Evolutionary conservation across 108 stramenopile genomes (phyloP).

Genomic region (Cyclostephanos tholiformis): DNA sequence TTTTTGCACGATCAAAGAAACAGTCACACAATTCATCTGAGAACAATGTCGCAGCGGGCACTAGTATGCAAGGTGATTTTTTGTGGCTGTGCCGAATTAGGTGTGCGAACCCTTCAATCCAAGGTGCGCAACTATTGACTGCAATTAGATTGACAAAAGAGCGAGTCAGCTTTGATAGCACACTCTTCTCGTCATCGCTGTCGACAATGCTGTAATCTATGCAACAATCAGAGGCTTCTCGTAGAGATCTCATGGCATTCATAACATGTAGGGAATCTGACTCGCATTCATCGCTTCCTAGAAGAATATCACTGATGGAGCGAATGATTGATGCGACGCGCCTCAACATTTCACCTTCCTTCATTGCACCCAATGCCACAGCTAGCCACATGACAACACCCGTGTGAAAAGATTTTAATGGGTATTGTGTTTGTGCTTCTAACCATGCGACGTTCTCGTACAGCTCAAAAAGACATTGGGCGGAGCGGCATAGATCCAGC

Average conservation of each 20-base stretch:
- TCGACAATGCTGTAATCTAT: conserved; percentile 30
- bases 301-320: conserved; percentile 23
- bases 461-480: conserved; percentile 33
- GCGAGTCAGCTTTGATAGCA: conserved; percentile 28
- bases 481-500: conserved; percentile 31
- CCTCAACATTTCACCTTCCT: conserved; percentile 26
- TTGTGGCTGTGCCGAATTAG: conserved; percentile 14
- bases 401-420: conserved; percentile 25
- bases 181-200: conserved; percentile 21
- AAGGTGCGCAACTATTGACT: conserved; percentile 6
- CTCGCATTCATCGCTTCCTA: conserved; percentile 6
- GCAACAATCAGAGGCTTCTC: conserved; percentile 18
- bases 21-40: conserved; percentile 40
- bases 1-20: conserved; percentile 53
- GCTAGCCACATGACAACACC: conserved; percentile 54
- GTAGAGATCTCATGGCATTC: conserved; percentile 24
- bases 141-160: conserved; percentile 23
- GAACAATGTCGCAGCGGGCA: conserved; percentile 31
- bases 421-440: conserved; percentile 11
- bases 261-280: conserved; percentile 30
- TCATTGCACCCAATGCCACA: conserved; percentile 30
- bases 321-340: conserved; percentile 16
- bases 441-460: conserved; percentile 36
- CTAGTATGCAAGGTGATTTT: conserved; percentile 5
- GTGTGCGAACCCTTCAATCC: conserved; percentile 34